Evolutionary conservation across 805 yeast genomes (phyloP).

Genomic region (Saturnispora besseyi): DNA sequence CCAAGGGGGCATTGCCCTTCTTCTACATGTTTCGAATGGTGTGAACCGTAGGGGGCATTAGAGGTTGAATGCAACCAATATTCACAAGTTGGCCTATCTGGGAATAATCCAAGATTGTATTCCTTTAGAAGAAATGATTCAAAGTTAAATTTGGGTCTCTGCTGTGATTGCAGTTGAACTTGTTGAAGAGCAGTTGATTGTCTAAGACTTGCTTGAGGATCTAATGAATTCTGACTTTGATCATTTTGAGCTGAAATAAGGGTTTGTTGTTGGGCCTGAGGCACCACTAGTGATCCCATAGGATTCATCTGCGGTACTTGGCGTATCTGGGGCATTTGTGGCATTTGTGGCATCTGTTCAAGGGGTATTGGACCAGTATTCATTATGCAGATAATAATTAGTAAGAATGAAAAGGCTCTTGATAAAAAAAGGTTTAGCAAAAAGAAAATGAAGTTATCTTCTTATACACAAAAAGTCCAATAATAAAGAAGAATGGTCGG

Average conservation of each 20-base stretch:
- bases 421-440: too few species aligned
- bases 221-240: not conserved
- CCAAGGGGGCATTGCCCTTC: slow-evolving; percentile 69
- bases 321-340: not conserved
- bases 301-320: not conserved
- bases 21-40: not conserved
- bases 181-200: slow-evolving; percentile 15
- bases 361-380: not conserved
- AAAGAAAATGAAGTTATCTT: not conserved
- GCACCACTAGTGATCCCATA: not conserved
- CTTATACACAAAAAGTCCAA: not conserved
- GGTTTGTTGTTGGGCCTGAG: not conserved
- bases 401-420: too few species aligned
- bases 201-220: slow-evolving; percentile 12
- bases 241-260: not conserved
- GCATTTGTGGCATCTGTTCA: not conserved
- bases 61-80: slow-evolving; percentile 51
- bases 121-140: slow-evolving; percentile 78
- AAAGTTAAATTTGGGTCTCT: slow-evolving; percentile 39
- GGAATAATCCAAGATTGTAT: slow-evolving; percentile 74
- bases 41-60: slow-evolving; percentile 3
- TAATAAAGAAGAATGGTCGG: not conserved
- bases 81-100: slow-evolving; percentile 83
- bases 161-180: slow-evolving; percentile 8
- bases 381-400: not conserved